These are phyloP conservation scores for Crucihimalaya himalaica DNA, from an alignment of 345 rosid genomes.

Conservation along the genomic window DNA sequence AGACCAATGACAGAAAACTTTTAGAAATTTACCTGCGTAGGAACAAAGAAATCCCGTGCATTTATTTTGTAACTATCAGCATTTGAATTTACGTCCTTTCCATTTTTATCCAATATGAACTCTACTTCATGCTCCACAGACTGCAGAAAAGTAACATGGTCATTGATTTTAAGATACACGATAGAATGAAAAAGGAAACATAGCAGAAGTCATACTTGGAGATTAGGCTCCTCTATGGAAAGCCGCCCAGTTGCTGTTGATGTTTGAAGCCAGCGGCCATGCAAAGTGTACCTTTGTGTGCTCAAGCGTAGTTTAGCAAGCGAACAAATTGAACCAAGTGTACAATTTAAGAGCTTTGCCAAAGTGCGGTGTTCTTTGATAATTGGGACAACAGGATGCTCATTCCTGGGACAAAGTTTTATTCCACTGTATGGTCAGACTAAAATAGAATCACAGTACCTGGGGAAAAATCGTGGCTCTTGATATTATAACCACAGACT, in stretches of 20 bases:
- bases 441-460: slow-evolving; percentile 3
- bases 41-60: slow-evolving; percentile 88
- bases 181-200: slow-evolving; percentile 6
- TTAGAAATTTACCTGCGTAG: slow-evolving; percentile 70
- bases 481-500: neutral
- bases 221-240: slow-evolving; percentile 99
- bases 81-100: slow-evolving; percentile 48
- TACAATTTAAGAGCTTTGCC: slow-evolving; percentile 85
- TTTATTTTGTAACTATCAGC: slow-evolving; percentile 54
- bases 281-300: slow-evolving; percentile 73
- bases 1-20: slow-evolving; percentile 26
- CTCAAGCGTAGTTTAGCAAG: slow-evolving; percentile 66
- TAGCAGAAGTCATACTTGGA: slow-evolving; percentile 63
- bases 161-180: slow-evolving; percentile 2
- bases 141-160: slow-evolving; percentile 50
- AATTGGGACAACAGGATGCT: slow-evolving; percentile 86
- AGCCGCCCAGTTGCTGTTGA: slow-evolving; percentile 96
- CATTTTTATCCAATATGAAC: slow-evolving; percentile 49
- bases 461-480: slow-evolving; percentile 20
- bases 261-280: slow-evolving; percentile 96
- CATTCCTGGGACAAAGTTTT: slow-evolving; percentile 60
- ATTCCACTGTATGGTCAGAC: slow-evolving; percentile 8
- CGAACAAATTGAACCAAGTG: slow-evolving; percentile 88
- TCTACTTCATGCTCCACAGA: slow-evolving; percentile 92
- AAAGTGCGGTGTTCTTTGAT: slow-evolving; percentile 90